phyloP scores from a whole-genome alignment of 2,329 filamentous ascomycete genomes.

The Fusarium siculi region DNA sequence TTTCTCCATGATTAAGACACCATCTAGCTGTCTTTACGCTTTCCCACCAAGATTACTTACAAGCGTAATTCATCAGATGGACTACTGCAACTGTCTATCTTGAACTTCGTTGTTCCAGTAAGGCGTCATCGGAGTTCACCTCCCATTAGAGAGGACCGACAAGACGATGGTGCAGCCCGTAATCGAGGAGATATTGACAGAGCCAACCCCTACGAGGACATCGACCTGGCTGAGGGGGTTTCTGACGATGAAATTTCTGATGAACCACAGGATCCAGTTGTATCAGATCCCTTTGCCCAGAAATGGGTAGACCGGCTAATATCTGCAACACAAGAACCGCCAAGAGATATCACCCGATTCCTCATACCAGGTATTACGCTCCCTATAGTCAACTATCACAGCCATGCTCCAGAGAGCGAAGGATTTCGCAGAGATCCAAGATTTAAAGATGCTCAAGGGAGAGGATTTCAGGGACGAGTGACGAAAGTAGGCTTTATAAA shows the following conservation, averaged over 20 bases:
- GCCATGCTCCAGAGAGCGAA: background rate
- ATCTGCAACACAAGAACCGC: background rate
- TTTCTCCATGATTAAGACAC: too few species aligned
- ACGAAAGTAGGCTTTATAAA: background rate
- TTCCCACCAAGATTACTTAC: background rate
- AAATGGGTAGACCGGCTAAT: background rate
- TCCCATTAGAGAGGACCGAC: background rate
- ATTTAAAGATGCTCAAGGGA: background rate
- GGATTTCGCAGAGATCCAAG: too few species aligned
- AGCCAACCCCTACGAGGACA: background rate
- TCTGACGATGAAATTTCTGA: background rate
- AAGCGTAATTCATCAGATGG: background rate
- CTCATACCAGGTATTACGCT: background rate
- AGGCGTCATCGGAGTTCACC: background rate
- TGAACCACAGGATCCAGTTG: background rate
- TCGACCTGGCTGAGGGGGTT: background rate
- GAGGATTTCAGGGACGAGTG: background rate
- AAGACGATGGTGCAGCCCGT: background rate
- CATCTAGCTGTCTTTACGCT: too few species aligned
- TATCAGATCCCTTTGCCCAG: background rate
- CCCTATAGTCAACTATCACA: background rate
- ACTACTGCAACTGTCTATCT: background rate
- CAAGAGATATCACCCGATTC: background rate
- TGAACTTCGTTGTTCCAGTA: background rate
- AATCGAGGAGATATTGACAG: background rate